These are phyloP conservation scores for Venturia pyrina DNA, from an alignment of 2,329 filamentous ascomycete genomes.

Conservation along the genomic window DNA sequence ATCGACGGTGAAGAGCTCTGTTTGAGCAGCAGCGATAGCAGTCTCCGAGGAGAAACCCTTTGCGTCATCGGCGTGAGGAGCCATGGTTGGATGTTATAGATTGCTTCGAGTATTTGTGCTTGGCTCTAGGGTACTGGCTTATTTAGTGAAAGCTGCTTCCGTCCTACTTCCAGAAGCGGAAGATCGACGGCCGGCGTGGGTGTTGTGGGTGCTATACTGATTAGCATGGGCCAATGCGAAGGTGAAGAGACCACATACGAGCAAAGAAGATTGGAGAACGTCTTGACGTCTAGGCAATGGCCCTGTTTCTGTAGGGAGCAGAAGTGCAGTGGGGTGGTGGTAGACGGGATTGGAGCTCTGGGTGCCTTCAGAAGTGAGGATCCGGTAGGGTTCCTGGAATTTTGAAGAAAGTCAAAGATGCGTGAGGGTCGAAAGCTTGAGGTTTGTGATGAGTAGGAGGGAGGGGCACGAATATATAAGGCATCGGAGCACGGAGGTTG, in stretches of 20 bases:
- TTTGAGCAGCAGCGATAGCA: constrained; percentile 35
- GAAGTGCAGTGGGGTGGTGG: neutral
- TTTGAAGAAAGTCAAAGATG: neutral
- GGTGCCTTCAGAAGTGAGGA: neutral
- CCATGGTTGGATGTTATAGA: constrained; percentile 52
- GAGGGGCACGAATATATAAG: too few relatives aligned
- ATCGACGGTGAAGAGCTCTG: constrained; percentile 71
- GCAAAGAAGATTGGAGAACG: constrained; percentile 97
- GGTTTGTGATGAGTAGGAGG: too few relatives aligned
- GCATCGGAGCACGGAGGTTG: too few relatives aligned
- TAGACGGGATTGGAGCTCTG: neutral
- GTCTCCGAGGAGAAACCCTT: constrained; percentile 39
- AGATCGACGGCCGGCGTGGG: constrained; percentile 94
- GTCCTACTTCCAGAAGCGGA: constrained; percentile 74
- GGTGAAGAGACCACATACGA: constrained; percentile 55
- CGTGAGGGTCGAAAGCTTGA: too few relatives aligned
- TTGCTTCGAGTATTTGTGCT: constrained; percentile 13
- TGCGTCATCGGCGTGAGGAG: constrained; percentile 77
- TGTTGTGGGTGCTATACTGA: constrained; percentile 68
- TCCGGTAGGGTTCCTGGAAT: neutral
- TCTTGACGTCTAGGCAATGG: constrained; percentile 61
- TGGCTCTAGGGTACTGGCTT: constrained; percentile 17
- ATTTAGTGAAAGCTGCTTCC: constrained; percentile 39
- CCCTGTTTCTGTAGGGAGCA: constrained; percentile 15
- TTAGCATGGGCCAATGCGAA: constrained; percentile 7